Evolutionary conservation across 2,329 filamentous ascomycete species (phyloP).

Genomic region (Cercospora canescens): DNA sequence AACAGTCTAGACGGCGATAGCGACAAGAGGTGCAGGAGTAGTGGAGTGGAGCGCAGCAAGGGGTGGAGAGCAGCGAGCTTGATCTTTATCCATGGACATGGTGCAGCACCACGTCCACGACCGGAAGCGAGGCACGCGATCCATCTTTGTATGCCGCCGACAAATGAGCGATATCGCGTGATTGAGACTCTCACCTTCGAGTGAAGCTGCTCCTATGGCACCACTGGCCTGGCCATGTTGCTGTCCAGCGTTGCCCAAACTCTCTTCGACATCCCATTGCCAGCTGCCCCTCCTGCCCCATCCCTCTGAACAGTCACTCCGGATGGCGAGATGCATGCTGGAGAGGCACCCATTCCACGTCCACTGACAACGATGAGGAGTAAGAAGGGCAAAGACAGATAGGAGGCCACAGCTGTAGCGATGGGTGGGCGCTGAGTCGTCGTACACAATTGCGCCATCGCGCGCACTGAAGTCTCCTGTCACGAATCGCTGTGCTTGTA

Average conservation of each 20-base stretch:
- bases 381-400: background rate
- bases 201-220: background rate
- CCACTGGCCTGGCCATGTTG: background rate
- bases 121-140: background rate
- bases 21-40: background rate
- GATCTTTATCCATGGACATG: background rate
- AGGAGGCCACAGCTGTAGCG: background rate
- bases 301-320: slow-evolving; percentile 16
- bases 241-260: slow-evolving; percentile 1
- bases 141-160: background rate
- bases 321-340: slow-evolving; percentile 16
- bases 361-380: background rate
- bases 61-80: background rate
- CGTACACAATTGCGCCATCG: slow-evolving; percentile 7
- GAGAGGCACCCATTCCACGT: background rate
- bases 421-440: background rate
- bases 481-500: background rate
- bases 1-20: background rate
- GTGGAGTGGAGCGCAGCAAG: slow-evolving; percentile 7
- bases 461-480: background rate
- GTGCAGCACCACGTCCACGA: background rate
- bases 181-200: slow-evolving; percentile 1
- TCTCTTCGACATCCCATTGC: slow-evolving; percentile 9
- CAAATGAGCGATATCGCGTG: background rate
- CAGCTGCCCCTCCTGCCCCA: slow-evolving; percentile 10